phyloP scores from a whole-genome alignment of 176 grass and related monocot species.

The Cenchrus purpureus region DNA sequence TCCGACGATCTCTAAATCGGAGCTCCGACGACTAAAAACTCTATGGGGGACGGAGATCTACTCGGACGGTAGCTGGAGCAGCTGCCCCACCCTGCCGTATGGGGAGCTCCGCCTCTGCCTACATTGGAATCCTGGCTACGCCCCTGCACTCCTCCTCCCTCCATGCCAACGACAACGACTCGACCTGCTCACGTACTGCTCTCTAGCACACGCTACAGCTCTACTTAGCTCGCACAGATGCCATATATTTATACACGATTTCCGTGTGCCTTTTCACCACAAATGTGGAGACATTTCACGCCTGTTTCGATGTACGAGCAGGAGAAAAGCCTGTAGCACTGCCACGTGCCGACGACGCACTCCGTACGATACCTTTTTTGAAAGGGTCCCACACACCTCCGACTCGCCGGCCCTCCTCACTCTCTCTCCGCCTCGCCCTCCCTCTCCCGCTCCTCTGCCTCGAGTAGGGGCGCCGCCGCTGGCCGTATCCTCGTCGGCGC shows the following conservation, averaged over 20 bases:
- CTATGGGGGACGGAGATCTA: no score
- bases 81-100: no score
- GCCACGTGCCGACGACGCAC: neutral
- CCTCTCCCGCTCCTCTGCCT: no score
- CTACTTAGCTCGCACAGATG: neutral
- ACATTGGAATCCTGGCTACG: no score
- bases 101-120: no score
- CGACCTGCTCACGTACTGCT: neutral
- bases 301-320: neutral
- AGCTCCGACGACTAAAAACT: no score
- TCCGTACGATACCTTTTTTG: neutral
- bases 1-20: no score
- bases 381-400: neutral
- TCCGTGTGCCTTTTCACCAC: neutral
- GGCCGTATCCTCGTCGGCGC: no score
- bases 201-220: neutral
- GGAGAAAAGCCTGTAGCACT: neutral
- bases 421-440: no score
- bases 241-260: neutral
- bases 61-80: no score
- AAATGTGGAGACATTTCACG: slow-evolving; percentile 29
- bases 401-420: no score
- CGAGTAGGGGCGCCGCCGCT: no score
- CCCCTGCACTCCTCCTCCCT: neutral
- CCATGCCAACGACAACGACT: neutral